Conservation (phyloP, 306 rosid genomes). For the Cicer cuneatum region DNA sequence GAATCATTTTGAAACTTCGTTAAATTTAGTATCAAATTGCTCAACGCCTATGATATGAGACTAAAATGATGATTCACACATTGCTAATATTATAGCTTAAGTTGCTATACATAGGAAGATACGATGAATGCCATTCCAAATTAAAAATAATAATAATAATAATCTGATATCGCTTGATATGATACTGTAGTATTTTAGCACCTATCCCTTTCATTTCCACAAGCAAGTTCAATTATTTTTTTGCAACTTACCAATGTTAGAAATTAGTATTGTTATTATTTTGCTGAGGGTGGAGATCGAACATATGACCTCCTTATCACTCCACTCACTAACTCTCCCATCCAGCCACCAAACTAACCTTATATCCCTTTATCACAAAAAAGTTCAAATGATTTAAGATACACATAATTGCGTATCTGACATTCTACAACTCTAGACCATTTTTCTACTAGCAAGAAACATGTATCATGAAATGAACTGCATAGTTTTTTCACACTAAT, state of each 20-base stretch:
- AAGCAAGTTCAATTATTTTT: background rate
- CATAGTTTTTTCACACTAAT: constrained; percentile 9
- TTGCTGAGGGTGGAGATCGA: no score
- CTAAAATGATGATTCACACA: background rate
- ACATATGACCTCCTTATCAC: no score
- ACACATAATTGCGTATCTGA: background rate
- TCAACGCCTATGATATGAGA: background rate
- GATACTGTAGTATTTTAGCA: background rate
- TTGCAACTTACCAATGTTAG: no score
- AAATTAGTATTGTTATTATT: no score
- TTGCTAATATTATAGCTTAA: background rate
- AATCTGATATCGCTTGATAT: background rate
- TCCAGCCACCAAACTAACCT: no score
- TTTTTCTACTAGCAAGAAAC: background rate
- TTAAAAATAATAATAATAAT: background rate
- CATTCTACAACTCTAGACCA: background rate
- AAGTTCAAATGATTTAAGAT: background rate
- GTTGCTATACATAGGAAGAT: background rate
- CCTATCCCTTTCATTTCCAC: background rate
- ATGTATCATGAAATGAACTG: background rate
- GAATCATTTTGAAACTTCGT: background rate
- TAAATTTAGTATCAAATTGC: background rate
- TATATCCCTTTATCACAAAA: background rate
- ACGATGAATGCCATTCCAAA: background rate
- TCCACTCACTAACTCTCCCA: no score